Evolutionary conservation across 2,329 filamentous ascomycete species (phyloP).

Genomic region (Salinomyces thailandicus): DNA sequence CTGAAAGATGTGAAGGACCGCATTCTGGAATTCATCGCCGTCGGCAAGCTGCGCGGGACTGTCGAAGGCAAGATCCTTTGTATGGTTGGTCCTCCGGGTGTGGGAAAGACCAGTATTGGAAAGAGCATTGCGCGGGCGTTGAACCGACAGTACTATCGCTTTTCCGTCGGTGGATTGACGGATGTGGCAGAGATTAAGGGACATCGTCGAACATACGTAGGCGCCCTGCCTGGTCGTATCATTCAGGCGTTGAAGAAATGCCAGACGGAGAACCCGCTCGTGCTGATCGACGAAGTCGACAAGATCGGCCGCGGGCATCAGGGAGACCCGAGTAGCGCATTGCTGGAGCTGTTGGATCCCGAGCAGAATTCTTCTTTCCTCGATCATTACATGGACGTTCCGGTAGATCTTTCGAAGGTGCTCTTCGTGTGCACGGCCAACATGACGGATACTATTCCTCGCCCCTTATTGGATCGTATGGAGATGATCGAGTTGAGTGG

Average conservation of each 20-base stretch:
- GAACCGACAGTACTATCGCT: conserved; percentile 94
- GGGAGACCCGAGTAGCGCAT: conserved; percentile 86
- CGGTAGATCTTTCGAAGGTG: conserved; percentile 93
- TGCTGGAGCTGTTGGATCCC: conserved; percentile 87
- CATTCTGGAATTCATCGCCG: conserved; percentile 95
- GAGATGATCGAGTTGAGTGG: conserved; percentile 93
- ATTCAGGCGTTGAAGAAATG: conserved; percentile 99
- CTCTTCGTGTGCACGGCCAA: conserved; percentile 98
- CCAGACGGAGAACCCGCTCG: conserved; percentile 93
- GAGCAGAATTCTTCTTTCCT: conserved; percentile 97
- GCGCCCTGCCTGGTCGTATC: conserved; percentile 86
- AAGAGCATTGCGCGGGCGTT: conserved; percentile 93
- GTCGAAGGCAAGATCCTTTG: conserved; percentile 98
- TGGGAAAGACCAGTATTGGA: conserved; percentile 97
- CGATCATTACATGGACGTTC: conserved; percentile 97
- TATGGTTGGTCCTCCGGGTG: conserved; percentile 92
- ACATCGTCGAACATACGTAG: conserved; percentile 90
- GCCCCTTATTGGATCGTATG: conserved; percentile 91
- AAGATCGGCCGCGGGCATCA: conserved; percentile 96
- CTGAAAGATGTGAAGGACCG: conserved; percentile 97
- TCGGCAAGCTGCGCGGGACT: conserved; percentile 90
- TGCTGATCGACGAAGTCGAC: conserved; percentile 94
- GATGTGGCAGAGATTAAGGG: conserved; percentile 99
- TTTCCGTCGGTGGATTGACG: conserved; percentile 91
- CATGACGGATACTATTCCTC: conserved; percentile 95